Evolutionary conservation across 169 alveolate genomes (phyloP).

Genomic region (Plasmodium gaboni): DNA sequence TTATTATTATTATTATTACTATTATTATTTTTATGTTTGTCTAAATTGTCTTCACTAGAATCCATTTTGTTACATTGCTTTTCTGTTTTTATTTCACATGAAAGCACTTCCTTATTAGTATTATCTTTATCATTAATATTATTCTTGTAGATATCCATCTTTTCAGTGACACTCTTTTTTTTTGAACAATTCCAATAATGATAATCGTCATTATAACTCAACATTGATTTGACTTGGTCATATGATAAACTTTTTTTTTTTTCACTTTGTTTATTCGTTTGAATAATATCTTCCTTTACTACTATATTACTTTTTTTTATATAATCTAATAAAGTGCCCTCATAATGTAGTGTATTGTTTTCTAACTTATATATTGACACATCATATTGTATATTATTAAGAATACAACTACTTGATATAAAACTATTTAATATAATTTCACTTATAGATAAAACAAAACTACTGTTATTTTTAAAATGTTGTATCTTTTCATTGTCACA

Average conservation of each 20-base stretch:
- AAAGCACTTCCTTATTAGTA: no score
- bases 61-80: no score
- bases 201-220: not conserved
- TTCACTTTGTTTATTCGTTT: not conserved
- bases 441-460: slow-evolving; percentile 23
- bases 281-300: not conserved
- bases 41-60: no score
- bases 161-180: no score
- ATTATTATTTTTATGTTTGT: no score
- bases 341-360: slow-evolving; percentile 8
- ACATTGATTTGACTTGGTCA: not conserved
- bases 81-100: no score
- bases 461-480: slow-evolving; percentile 17
- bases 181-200: no score
- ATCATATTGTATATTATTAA: slow-evolving; percentile 31
- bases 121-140: no score
- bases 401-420: not conserved
- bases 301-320: slow-evolving; percentile 12
- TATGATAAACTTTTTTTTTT: not conserved
- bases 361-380: slow-evolving; percentile 36
- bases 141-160: no score
- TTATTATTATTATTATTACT: no score
- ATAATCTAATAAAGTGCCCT: slow-evolving; percentile 23
- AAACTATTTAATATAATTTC: slow-evolving; percentile 36
- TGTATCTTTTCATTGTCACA: slow-evolving; percentile 29